These are phyloP conservation scores for Micractinium sp. DNA, from an alignment of 139 green algal genomes.

Conservation along the genomic window DNA sequence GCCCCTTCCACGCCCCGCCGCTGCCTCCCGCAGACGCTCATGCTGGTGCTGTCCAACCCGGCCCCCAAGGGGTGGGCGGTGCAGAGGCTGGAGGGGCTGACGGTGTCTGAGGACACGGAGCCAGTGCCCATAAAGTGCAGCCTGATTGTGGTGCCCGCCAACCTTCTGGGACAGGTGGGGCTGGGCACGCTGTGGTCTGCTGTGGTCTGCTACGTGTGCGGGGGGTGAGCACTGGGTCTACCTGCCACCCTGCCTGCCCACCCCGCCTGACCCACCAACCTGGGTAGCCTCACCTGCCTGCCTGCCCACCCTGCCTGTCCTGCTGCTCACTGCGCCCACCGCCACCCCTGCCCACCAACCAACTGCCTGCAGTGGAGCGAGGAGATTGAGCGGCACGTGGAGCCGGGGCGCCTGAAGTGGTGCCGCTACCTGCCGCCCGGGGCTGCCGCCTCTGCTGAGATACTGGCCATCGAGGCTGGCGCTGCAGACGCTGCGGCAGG, in stretches of 20 bases:
- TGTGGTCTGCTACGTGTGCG: background rate
- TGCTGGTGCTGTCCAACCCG: slow-evolving; percentile 57
- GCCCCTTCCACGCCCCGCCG: background rate
- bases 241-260: background rate
- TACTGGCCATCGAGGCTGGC: background rate
- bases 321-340: background rate
- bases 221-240: too few species aligned
- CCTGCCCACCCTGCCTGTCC: background rate
- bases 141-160: slow-evolving; percentile 53
- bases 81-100: background rate
- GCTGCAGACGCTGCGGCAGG: background rate
- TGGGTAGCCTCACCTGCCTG: background rate
- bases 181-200: background rate
- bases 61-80: slow-evolving; percentile 51
- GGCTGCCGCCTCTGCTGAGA: background rate
- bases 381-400: slow-evolving; percentile 60
- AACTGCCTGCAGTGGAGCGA: slow-evolving; percentile 47
- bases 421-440: slow-evolving; percentile 16
- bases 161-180: slow-evolving; percentile 8
- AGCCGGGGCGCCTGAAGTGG: slow-evolving; percentile 47
- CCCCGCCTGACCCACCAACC: too few species aligned
- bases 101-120: background rate
- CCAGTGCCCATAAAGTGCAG: slow-evolving; percentile 61
- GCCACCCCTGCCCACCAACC: background rate
- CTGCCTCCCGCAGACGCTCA: slow-evolving; percentile 41